These are phyloP conservation scores for Zymoseptoria passerinii DNA, from an alignment of 2,329 filamentous ascomycete genomes.

Conservation along the genomic window DNA sequence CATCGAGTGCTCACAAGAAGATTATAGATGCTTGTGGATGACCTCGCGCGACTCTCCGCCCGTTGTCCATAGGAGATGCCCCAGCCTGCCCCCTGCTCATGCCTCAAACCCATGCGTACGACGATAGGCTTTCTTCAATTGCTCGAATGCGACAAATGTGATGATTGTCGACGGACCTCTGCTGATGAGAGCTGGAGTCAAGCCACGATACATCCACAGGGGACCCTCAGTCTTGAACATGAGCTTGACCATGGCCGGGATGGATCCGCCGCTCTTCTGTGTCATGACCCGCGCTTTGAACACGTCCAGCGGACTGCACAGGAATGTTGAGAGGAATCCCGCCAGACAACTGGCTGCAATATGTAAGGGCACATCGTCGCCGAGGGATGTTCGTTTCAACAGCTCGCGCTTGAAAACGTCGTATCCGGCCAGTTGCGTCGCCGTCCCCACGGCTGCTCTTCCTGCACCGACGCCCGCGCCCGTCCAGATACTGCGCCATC, in stretches of 20 bases:
- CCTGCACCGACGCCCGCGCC: constrained; percentile 17
- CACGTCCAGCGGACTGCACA: constrained; percentile 20
- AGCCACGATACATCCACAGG: constrained; percentile 18
- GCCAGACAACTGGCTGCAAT: constrained; percentile 17
- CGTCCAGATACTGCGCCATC: constrained; percentile 20
- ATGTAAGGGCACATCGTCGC: constrained; percentile 14
- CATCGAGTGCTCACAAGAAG: background rate
- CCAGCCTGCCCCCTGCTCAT: background rate
- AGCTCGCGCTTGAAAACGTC: constrained; percentile 19
- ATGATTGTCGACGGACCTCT: constrained; percentile 16
- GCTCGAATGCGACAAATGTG: background rate
- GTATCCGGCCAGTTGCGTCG: constrained; percentile 19
- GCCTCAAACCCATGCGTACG: background rate
- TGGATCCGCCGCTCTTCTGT: constrained; percentile 8
- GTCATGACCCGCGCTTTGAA: constrained; percentile 20
- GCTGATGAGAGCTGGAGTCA: constrained; percentile 19
- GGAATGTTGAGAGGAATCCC: constrained; percentile 19
- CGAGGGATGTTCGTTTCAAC: constrained; percentile 14
- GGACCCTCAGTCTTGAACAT: constrained; percentile 15
- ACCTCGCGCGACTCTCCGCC: background rate
- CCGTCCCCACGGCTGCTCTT: constrained; percentile 15
- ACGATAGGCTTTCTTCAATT: background rate
- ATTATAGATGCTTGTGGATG: background rate
- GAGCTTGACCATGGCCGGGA: constrained; percentile 11
- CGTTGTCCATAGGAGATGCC: background rate